Conservation (phyloP, 108 stramenopile genomes). For the Pseudonitzschia delicatissima region DNA sequence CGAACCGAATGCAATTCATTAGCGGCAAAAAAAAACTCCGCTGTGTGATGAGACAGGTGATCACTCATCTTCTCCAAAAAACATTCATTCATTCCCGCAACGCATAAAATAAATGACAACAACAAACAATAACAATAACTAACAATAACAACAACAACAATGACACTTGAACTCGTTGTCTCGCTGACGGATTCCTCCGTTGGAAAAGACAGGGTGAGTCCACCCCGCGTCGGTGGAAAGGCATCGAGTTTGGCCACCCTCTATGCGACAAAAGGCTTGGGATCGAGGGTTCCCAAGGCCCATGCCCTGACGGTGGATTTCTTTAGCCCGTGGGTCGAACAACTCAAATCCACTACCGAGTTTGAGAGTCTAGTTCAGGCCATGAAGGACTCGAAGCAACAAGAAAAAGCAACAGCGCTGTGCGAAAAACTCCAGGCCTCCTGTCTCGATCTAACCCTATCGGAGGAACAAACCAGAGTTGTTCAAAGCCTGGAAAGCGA, state of each 20-base stretch:
- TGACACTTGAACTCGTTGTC: no score
- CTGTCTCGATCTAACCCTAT: neutral
- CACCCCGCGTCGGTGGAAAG: constrained; percentile 5
- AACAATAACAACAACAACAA: no score
- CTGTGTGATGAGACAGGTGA: no score
- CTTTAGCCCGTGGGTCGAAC: neutral
- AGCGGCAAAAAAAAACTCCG: no score
- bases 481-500: no score
- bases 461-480: neutral
- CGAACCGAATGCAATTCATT: no score
- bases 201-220: no score
- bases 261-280: neutral
- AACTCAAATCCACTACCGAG: neutral
- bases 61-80: no score
- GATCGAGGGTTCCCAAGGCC: neutral
- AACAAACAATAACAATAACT: no score
- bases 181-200: no score
- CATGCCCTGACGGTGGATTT: neutral
- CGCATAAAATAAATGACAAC: no score
- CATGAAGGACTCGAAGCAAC: neutral
- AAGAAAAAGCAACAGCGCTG: neutral
- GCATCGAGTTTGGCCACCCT: neutral
- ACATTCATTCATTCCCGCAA: no score
- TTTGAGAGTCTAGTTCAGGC: neutral
- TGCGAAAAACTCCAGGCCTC: neutral